Percentiles rank a stretch among this genome's conserved stretches.
These are phyloP conservation scores for Lipomyces starkeyi DNA, from an alignment of 805 yeast species.

Conservation along the genomic window DNA sequence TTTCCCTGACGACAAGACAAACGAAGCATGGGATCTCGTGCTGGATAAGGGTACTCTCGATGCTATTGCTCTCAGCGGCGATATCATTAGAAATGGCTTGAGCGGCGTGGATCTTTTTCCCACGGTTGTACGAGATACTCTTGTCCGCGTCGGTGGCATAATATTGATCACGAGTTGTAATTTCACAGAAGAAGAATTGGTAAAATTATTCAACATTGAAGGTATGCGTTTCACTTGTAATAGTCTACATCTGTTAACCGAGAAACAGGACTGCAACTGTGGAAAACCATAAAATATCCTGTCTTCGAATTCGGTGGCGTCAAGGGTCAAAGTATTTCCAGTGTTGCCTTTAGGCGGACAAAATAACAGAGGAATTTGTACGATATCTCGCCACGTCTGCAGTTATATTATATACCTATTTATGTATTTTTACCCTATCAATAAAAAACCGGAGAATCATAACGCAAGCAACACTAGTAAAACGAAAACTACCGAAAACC, in stretches of 20 bases:
- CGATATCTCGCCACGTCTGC: background rate
- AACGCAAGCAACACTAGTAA: background rate
- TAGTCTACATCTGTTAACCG: background rate
- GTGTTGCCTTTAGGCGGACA: slow-evolving; percentile 67
- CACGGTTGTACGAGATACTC: slow-evolving; percentile 54
- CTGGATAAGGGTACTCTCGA: slow-evolving; percentile 96
- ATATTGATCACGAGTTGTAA: slow-evolving; percentile 89
- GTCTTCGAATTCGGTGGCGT: slow-evolving; percentile 87
- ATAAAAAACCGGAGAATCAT: too few species aligned
- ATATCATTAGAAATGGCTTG: slow-evolving; percentile 54
- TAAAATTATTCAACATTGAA: slow-evolving; percentile 56
- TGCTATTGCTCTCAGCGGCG: slow-evolving; percentile 85
- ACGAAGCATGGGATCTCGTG: slow-evolving; percentile 67
- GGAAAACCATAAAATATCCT: slow-evolving; percentile 78
- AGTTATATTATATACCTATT: background rate
- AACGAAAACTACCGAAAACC: background rate
- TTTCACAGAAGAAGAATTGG: slow-evolving; percentile 82
- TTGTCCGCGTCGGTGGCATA: slow-evolving; percentile 63
- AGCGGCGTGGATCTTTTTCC: slow-evolving; percentile 60
- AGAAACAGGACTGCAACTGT: slow-evolving; percentile 56
- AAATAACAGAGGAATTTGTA: background rate
- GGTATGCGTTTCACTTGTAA: slow-evolving; percentile 28
- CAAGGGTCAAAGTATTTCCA: slow-evolving; percentile 85
- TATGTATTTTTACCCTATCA: background rate
- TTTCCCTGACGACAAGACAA: slow-evolving; percentile 46